Evolutionary conservation across 1,284 basidiomycete genomes (phyloP).

Genomic region (Ustilago bromivora): DNA sequence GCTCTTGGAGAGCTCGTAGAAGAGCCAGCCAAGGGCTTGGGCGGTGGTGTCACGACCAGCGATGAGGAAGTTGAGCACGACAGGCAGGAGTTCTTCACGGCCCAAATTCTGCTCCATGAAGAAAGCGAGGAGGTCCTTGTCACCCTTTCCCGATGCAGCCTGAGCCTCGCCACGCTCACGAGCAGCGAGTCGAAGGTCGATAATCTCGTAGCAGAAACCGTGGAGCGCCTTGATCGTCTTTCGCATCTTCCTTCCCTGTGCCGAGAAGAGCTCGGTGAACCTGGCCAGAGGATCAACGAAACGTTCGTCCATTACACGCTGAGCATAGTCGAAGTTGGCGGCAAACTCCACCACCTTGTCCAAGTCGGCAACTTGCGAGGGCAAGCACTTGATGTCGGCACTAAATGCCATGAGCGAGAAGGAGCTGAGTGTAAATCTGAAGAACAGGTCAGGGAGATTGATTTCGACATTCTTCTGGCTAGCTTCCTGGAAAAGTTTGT

Average conservation of each 20-base stretch:
- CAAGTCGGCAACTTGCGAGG: conserved; percentile 43
- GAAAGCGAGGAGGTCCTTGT: conserved; percentile 69
- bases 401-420: conserved; percentile 58
- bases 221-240: conserved; percentile 46
- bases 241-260: conserved; percentile 46
- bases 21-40: conserved; percentile 57
- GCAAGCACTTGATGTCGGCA: conserved; percentile 50
- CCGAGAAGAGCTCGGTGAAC: conserved; percentile 53
- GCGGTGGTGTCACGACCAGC: conserved; percentile 63
- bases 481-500: conserved; percentile 32
- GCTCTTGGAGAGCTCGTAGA: conserved; percentile 51
- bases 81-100: conserved; percentile 65
- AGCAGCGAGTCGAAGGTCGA: conserved; percentile 46
- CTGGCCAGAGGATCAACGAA: conserved; percentile 50
- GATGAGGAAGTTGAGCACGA: conserved; percentile 60
- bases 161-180: conserved; percentile 35
- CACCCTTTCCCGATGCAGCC: conserved; percentile 45
- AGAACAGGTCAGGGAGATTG: conserved; percentile 57
- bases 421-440: conserved; percentile 59
- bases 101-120: conserved; percentile 70
- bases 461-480: conserved; percentile 23
- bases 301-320: conserved; percentile 59
- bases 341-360: conserved; percentile 65
- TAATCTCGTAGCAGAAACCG: conserved; percentile 50
- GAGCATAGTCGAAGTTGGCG: conserved; percentile 66